Evolutionary conservation across 2,329 filamentous ascomycete species (phyloP).

Genomic region (Neopestalotiopsis rosae): DNA sequence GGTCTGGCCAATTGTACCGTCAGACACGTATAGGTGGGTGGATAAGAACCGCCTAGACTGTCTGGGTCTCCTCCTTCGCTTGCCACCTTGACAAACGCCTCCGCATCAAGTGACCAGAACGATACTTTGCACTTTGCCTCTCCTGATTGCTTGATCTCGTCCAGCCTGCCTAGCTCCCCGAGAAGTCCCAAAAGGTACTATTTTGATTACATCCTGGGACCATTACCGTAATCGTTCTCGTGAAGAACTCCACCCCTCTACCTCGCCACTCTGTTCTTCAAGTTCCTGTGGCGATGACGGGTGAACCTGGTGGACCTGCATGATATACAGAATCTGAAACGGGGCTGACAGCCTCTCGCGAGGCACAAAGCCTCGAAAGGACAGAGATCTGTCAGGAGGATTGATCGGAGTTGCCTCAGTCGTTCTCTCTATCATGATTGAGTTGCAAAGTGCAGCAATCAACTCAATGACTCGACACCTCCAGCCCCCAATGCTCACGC

Average conservation of each 20-base stretch:
- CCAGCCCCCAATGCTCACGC: conserved; percentile 6
- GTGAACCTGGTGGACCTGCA: neutral
- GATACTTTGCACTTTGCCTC: neutral
- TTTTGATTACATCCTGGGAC: neutral
- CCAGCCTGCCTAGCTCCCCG: neutral
- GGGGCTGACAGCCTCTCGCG: neutral
- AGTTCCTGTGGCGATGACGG: conserved; percentile 2
- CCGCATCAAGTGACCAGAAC: neutral
- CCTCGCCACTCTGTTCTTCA: neutral
- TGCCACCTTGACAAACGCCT: neutral
- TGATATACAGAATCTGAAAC: conserved; percentile 12
- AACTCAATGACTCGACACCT: neutral
- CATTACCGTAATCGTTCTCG: neutral
- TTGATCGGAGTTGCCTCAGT: neutral
- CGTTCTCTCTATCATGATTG: neutral
- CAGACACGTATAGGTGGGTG: neutral
- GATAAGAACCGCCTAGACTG: neutral
- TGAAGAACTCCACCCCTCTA: neutral
- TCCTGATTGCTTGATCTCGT: neutral
- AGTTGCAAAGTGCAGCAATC: neutral
- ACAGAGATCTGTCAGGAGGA: conserved; percentile 11
- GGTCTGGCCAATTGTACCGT: neutral
- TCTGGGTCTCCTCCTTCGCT: neutral
- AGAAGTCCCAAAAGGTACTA: neutral
- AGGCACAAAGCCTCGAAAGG: conserved; percentile 3